A percentile compares a stretch with the other conserved stretches of the same genome.
Conservation (phyloP, 257 asterid genomes). For the Nicotiana noctiflora region DNA sequence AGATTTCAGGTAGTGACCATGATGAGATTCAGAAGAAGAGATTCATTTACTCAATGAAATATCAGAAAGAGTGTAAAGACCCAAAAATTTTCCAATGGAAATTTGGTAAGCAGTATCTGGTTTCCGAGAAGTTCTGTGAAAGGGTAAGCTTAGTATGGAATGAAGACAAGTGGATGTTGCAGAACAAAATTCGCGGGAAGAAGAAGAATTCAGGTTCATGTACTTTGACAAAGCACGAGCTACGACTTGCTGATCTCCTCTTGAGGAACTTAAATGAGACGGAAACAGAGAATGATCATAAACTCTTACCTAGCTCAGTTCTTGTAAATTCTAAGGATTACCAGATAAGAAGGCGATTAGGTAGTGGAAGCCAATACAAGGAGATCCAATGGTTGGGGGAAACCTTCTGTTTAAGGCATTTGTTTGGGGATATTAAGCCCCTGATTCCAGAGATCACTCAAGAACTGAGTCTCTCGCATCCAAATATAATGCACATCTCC, state of each 20-base stretch:
- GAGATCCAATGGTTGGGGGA: constrained; percentile 95
- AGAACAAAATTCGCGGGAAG: constrained; percentile 34
- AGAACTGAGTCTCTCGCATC: constrained; percentile 61
- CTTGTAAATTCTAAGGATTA: constrained; percentile 62
- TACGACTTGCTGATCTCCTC: constrained; percentile 45
- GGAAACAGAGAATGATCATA: constrained; percentile 9
- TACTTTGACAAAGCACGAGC: constrained; percentile 36
- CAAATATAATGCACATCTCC: constrained; percentile 54
- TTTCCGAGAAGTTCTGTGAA: constrained; percentile 37
- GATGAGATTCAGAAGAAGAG: constrained; percentile 64
- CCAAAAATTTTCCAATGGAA: constrained; percentile 46
- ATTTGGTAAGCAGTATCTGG: constrained; percentile 42
- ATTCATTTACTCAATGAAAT: constrained; percentile 36
- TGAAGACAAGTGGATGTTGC: constrained; percentile 48
- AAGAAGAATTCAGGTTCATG: constrained; percentile 28
- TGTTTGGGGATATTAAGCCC: constrained; percentile 44
- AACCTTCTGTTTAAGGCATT: constrained; percentile 69
- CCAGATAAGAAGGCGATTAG: constrained; percentile 60
- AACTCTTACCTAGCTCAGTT: constrained; percentile 40
- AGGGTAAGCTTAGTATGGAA: constrained; percentile 39
- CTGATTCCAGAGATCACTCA: constrained; percentile 33
- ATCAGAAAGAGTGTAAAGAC: constrained; percentile 53
- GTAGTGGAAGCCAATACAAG: constrained; percentile 59
- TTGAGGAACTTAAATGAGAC: constrained; percentile 39
- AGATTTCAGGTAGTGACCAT: constrained; percentile 58